A percentile compares a stretch with the other conserved stretches of the same genome.
phyloP scores from a whole-genome alignment of 2,329 filamentous ascomycete species.

The Calonectria fujianensis region DNA sequence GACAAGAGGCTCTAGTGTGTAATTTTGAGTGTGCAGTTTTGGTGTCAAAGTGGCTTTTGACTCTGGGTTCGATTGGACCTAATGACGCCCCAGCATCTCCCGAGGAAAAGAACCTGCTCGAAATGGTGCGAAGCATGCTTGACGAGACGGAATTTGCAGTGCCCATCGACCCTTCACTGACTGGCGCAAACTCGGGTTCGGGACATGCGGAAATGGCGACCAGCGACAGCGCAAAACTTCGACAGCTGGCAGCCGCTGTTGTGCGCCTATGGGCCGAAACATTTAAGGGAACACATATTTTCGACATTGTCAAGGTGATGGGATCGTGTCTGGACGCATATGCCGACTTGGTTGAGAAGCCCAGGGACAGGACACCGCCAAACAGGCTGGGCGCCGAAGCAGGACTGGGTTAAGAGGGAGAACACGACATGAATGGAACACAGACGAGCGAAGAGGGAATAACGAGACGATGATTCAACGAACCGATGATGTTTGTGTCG shows the following conservation, averaged over 20 bases:
- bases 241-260: slow-evolving; percentile 75
- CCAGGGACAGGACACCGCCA: slow-evolving; percentile 65
- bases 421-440: neutral
- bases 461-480: slow-evolving; percentile 32
- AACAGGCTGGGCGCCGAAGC: slow-evolving; percentile 49
- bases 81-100: slow-evolving; percentile 69
- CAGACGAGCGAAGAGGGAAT: neutral
- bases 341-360: slow-evolving; percentile 74
- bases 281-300: slow-evolving; percentile 77
- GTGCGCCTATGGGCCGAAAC: slow-evolving; percentile 77
- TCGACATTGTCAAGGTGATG: slow-evolving; percentile 76
- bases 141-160: slow-evolving; percentile 79
- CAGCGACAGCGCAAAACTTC: slow-evolving; percentile 70
- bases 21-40: slow-evolving; percentile 78
- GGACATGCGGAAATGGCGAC: slow-evolving; percentile 65
- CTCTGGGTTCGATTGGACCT: slow-evolving; percentile 71
- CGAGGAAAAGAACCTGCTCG: slow-evolving; percentile 73
- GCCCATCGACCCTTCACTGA: slow-evolving; percentile 74
- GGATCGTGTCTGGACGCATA: slow-evolving; percentile 74
- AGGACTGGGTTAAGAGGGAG: slow-evolving; percentile 45
- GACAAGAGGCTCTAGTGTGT: slow-evolving; percentile 64
- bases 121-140: slow-evolving; percentile 75
- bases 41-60: slow-evolving; percentile 77
- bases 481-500: slow-evolving; percentile 8
- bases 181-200: slow-evolving; percentile 60